Base-by-base conservation (phyloP, 2,329 filamentous ascomycete species). In the Aspergillus sp. region DNA sequence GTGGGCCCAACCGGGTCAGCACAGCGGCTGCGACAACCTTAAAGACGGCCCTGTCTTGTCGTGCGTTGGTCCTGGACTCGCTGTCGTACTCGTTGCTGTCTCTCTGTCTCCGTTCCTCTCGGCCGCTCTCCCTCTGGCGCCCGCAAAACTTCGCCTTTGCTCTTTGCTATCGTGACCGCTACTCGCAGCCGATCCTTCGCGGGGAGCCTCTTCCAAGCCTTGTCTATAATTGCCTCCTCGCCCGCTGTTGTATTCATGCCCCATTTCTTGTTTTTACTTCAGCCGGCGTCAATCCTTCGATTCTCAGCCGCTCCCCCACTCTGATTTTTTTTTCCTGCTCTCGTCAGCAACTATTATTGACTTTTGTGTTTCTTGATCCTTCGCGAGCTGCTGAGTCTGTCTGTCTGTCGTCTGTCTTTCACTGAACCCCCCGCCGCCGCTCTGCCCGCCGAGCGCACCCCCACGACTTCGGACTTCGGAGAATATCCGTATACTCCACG, bases 21-120 rank as follows among this genome's bases (percentile, higher is more conserved):
- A 63, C 60, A 60, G 64, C 64, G 58, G 64, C 62, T 62, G 61
- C 61, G 62, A 63, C 63, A 67, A 67, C 61, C 62, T 64, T 64
- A 62, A 66, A 62, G 31, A 44, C 58, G 58, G 56, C 54, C 39
- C 59, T 57, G 37, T 43, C 27, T 31, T 31, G 27, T 31, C 27
- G 27, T 31, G 27, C 27, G 3, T 27, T 27, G 25, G 49, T 54
- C 41, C 48, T 57, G 50, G 39, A 21, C 40, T 51, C 6, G 7
- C 15, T 48, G 17, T 37, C 25, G 39, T 12, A 25, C 3, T 11
- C 33, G 45, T 35, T 48, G 45, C 27, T 27, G 27, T 35, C 45
- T 37, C 12, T 6, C 11, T 33, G 27, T 21, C 23, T 19, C 46
- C 35, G 9, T 27, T 39, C 23, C 15, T 48, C 12, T 35, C 47